These are phyloP conservation scores for Geotrichum cucujoidarum DNA, from an alignment of 1,139 yeast species.

Conservation along the genomic window DNA sequence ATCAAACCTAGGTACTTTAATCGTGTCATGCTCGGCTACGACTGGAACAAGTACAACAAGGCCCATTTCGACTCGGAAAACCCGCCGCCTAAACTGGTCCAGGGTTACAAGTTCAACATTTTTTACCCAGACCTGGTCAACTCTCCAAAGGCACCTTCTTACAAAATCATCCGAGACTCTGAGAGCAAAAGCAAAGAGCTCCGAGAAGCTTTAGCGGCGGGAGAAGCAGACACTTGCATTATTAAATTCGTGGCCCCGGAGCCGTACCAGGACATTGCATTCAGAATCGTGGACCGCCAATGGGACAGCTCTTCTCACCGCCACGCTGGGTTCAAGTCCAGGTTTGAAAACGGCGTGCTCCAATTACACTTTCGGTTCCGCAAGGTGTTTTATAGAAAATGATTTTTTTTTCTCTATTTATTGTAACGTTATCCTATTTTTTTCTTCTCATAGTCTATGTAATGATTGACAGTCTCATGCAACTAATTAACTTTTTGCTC, in stretches of 20 bases:
- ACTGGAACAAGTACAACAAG: conserved; percentile 39
- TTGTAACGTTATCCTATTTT: not conserved
- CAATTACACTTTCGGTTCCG: conserved; percentile 38
- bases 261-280: conserved; percentile 38
- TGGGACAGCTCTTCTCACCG: conserved; percentile 38
- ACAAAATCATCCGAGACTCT: conserved; percentile 30
- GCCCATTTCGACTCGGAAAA: conserved; percentile 36
- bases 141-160: conserved; percentile 33
- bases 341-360: conserved; percentile 38
- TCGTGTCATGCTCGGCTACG: conserved; percentile 36
- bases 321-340: conserved; percentile 32
- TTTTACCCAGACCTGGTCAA: conserved; percentile 36
- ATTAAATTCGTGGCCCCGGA: conserved; percentile 35
- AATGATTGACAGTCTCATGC: conserved; percentile 4
- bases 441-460: not conserved
- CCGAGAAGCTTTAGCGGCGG: conserved; percentile 19
- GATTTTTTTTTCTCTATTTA: conserved; percentile 5
- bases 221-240: conserved; percentile 31
- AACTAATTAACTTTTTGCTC: conserved; percentile 11
- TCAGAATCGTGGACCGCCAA: conserved; percentile 36
- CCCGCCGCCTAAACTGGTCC: conserved; percentile 40
- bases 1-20: conserved; percentile 35
- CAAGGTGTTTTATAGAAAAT: conserved; percentile 31
- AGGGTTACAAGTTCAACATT: conserved; percentile 39
- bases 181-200: conserved; percentile 17